These are phyloP conservation scores for Dimocarpus longan DNA, from an alignment of 345 rosid genomes.

Conservation along the genomic window DNA sequence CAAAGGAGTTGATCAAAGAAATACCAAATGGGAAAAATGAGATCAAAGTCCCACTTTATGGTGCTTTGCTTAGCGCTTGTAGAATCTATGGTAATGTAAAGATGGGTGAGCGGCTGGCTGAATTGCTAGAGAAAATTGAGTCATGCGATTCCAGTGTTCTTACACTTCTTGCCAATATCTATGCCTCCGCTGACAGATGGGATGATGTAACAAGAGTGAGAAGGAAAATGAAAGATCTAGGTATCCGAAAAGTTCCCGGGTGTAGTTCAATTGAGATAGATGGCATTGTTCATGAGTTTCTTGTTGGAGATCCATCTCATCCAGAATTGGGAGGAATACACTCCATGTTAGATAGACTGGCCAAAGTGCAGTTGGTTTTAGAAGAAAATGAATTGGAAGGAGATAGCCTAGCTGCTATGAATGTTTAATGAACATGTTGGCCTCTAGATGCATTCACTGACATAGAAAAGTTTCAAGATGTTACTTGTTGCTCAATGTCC, in stretches of 20 bases:
- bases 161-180: conserved; percentile 31
- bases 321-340: conserved; percentile 41
- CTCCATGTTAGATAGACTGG: conserved; percentile 32
- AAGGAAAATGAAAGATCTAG: conserved; percentile 69
- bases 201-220: conserved; percentile 70
- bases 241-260: conserved; percentile 74
- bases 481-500: background rate
- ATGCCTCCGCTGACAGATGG: conserved; percentile 74
- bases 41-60: background rate
- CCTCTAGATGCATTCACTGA: background rate
- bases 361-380: background rate
- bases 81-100: background rate
- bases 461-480: background rate
- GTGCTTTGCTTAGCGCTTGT: background rate
- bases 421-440: background rate
- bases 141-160: background rate
- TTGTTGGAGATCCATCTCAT: conserved; percentile 47
- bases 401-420: background rate
- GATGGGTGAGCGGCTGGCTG: background rate
- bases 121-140: conserved; percentile 1
- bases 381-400: conserved; percentile 7
- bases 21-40: background rate
- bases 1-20: background rate
- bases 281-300: conserved; percentile 25
- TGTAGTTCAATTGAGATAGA: conserved; percentile 68